These are phyloP conservation scores for Russula griseocarnosa DNA, from an alignment of 768 basidiomycete species.

Conservation along the genomic window DNA sequence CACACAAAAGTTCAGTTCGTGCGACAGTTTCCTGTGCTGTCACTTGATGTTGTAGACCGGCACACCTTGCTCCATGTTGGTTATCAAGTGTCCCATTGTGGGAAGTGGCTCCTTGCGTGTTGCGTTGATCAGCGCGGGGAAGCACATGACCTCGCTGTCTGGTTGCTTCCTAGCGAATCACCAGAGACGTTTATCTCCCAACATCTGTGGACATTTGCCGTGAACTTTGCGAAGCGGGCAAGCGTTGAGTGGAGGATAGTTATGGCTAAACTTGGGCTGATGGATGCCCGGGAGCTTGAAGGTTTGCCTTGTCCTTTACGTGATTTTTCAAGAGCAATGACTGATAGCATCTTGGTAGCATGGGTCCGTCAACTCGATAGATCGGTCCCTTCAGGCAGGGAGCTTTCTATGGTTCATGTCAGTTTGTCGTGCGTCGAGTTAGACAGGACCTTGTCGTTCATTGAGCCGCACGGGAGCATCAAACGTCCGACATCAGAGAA, in stretches of 20 bases:
- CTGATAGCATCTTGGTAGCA: constrained; percentile 41
- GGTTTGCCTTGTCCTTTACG: constrained; percentile 46
- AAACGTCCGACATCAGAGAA: constrained; percentile 32
- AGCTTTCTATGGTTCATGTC: constrained; percentile 55
- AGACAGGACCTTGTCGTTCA: constrained; percentile 56
- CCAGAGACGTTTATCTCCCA: constrained; percentile 50
- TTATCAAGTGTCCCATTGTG: constrained; percentile 60
- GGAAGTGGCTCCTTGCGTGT: constrained; percentile 73
- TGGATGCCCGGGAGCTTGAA: constrained; percentile 56
- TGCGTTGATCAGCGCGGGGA: constrained; percentile 79
- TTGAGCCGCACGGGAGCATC: constrained; percentile 35
- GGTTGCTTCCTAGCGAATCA: constrained; percentile 52
- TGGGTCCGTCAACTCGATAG: constrained; percentile 57
- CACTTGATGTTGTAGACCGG: constrained; percentile 51
- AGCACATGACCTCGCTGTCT: constrained; percentile 62
- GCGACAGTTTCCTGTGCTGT: constrained; percentile 39
- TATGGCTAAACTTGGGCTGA: constrained; percentile 61
- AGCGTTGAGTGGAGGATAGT: constrained; percentile 80
- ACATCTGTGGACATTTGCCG: constrained; percentile 68
- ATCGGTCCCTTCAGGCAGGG: constrained; percentile 38
- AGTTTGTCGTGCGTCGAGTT: constrained; percentile 57
- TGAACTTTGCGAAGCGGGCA: constrained; percentile 56
- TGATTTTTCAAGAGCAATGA: neutral
- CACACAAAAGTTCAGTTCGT: constrained; percentile 38
- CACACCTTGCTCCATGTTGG: constrained; percentile 72